Evolutionary conservation across 352 stramenopile species (phyloP), one percentile per base, ranked within the genome.

Genomic region (Thraustochytrium striatum): DNA sequence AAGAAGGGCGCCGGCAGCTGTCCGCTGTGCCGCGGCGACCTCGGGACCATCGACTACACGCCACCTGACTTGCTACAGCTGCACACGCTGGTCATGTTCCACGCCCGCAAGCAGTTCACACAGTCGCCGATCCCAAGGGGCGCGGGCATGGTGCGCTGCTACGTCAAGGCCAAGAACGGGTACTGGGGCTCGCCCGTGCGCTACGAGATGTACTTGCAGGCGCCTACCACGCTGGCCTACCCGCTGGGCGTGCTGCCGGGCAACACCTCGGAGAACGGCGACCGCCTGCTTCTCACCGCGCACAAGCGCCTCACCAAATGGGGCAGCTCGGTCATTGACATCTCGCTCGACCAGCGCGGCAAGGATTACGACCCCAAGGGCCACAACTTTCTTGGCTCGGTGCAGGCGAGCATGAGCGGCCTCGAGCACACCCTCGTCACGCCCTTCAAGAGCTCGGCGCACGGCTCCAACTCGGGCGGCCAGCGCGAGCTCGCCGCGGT

Each of bases 161-260:
- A 80, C 28, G 58, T 80, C 41, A 80, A 80, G 70, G 53, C 79
- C 2, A 32, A 57, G 9, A 80, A 75, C 32, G 70, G 70, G 32
- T 28, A 57, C 36, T 80, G 44, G 44, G 70, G 59, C n/a, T 70
- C 70, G 38, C 70, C 70, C 3, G 59, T 80, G 70, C 55, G 57
- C 3, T 80, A 80, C 57, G 70, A 80, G 41, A 43, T 80, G 28
- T 80, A 44, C 25, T 32, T 80, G 13, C 70, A 80, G 33, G 55
- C 70, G 21, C 30, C 59, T 19, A 78, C 59, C 5, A 80, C 55
- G 25, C 11, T 57, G 38, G 25, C 53, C 1, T 80, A 80, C 41
- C 70, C 59, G 9, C n/a, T 75, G 52, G 70, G 70, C 25, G 59
- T 35, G 7, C 32, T 80, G 30, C 70, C 59, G 8, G 38, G 39